phyloP scores from a whole-genome alignment of 495 filamentous ascomycete species.

The Talaromyces wortmannii region DNA sequence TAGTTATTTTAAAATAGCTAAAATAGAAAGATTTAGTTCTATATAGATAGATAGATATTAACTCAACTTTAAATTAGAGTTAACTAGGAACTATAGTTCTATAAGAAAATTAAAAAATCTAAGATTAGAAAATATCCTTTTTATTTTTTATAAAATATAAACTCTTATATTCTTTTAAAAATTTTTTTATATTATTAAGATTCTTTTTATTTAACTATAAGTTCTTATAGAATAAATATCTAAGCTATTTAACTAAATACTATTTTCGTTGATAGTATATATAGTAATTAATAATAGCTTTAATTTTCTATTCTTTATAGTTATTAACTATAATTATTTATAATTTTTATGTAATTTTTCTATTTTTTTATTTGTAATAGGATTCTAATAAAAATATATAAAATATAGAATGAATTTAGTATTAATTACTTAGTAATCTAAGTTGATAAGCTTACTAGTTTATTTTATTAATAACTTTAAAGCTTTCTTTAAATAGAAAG shows the following conservation, averaged over 20 bases:
- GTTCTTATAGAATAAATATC: neutral
- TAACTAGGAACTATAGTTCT: neutral
- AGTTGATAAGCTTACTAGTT: neutral
- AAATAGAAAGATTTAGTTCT: neutral
- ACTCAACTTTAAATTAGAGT: neutral
- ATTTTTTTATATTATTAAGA: neutral
- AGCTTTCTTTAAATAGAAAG: neutral
- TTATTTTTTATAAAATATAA: neutral
- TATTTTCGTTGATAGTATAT: neutral
- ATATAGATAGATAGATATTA: neutral
- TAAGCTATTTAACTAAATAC: conserved; percentile 1
- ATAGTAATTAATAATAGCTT: neutral
- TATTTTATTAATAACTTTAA: neutral
- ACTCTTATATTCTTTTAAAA: neutral
- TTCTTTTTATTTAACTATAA: neutral
- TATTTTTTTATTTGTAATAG: neutral
- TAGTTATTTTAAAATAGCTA: neutral
- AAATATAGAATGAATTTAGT: neutral
- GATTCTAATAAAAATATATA: conserved; percentile 1
- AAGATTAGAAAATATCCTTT: neutral
- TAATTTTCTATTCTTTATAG: neutral
- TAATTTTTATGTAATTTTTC: neutral
- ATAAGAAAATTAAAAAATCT: neutral
- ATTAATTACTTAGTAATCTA: neutral
- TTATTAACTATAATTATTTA: conserved; percentile 2